A percentile compares a stretch with the other conserved stretches of the same genome.
Evolutionary conservation across 768 basidiomycete species (phyloP).

Genomic region (Termitomyces sp.): DNA sequence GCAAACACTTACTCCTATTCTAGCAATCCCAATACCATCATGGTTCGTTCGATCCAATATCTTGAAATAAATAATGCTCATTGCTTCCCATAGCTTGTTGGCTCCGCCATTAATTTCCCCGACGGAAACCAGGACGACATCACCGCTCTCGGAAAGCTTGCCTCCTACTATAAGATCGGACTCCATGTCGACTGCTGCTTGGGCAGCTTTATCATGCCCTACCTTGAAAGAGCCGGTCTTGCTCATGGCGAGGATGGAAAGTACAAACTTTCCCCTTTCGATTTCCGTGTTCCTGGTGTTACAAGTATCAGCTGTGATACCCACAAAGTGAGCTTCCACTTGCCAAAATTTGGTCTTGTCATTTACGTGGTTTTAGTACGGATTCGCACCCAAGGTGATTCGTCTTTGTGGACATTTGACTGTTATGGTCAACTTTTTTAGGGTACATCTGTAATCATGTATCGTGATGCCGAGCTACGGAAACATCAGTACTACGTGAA

Average conservation of each 20-base stretch:
- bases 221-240: constrained; percentile 76
- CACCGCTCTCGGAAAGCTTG: constrained; percentile 67
- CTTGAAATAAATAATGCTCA: neutral
- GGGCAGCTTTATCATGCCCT: constrained; percentile 92
- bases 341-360: neutral
- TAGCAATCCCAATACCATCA: constrained; percentile 85
- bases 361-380: constrained; percentile 52
- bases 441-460: constrained; percentile 96
- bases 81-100: constrained; percentile 54
- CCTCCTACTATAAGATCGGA: constrained; percentile 69
- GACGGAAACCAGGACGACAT: constrained; percentile 90
- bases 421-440: constrained; percentile 21
- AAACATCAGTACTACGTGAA: constrained; percentile 84
- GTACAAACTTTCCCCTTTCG: constrained; percentile 68
- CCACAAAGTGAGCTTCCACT: constrained; percentile 60
- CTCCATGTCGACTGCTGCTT: constrained; percentile 95
- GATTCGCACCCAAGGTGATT: constrained; percentile 85
- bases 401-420: neutral
- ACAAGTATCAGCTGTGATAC: constrained; percentile 96
- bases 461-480: constrained; percentile 71
- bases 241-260: constrained; percentile 49
- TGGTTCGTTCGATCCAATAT: constrained; percentile 40
- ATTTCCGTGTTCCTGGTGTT: constrained; percentile 88
- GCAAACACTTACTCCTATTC: neutral
- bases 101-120: constrained; percentile 82